These are phyloP conservation scores for Panicum miliaceum DNA, from an alignment of 176 grass and related monocot genomes.

Conservation along the genomic window DNA sequence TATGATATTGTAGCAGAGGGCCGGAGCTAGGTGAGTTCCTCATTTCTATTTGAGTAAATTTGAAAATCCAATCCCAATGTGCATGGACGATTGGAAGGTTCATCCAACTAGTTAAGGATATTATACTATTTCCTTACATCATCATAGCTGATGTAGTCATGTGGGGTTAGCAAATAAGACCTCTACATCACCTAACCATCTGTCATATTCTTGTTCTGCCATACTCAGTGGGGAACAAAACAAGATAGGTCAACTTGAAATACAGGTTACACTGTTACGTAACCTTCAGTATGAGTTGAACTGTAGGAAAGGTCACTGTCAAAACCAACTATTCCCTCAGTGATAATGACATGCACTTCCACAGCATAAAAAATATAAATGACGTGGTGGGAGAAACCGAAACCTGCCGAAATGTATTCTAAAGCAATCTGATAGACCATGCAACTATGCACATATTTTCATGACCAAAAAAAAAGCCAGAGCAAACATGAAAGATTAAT, in stretches of 20 bases:
- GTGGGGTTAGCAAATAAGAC: not conserved
- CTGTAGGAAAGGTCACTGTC: conserved; percentile 30
- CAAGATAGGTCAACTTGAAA: conserved; percentile 37
- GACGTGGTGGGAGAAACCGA: not conserved
- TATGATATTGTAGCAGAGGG: not conserved
- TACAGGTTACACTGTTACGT: conserved; percentile 28
- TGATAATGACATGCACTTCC: conserved; percentile 21
- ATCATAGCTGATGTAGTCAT: conserved; percentile 1
- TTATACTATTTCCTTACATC: not conserved
- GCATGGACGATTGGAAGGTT: not conserved
- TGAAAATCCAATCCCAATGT: not conserved
- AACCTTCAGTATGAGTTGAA: conserved; percentile 13
- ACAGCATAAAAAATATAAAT: not conserved
- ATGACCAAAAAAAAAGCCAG: not conserved
- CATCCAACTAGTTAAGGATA: conserved; percentile 1
- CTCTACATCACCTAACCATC: conserved; percentile 9
- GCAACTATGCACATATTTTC: not conserved
- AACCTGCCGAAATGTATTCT: conserved; percentile 6
- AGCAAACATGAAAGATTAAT: conserved; percentile 4
- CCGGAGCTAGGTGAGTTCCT: not conserved
- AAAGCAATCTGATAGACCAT: not conserved
- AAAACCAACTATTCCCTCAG: conserved; percentile 14
- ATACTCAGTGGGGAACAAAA: conserved; percentile 32
- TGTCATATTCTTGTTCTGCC: conserved; percentile 16
- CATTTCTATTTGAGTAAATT: conserved; percentile 1